Evolutionary conservation across 2,329 filamentous ascomycete genomes (phyloP).

Genomic region (Cordyceps cicadae): DNA sequence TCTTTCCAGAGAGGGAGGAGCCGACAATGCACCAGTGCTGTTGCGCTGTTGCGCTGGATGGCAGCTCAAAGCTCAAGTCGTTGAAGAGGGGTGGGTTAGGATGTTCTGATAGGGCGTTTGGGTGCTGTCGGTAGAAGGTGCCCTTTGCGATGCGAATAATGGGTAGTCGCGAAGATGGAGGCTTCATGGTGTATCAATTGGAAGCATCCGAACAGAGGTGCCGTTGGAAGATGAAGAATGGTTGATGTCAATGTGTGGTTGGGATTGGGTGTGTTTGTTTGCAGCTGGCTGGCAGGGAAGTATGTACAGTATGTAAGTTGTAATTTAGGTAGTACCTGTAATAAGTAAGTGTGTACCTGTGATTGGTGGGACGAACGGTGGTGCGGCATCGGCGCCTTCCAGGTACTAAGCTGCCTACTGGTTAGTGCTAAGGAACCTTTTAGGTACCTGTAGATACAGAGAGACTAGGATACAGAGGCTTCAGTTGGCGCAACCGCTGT

Average conservation of each 20-base stretch:
- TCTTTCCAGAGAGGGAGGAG: constrained; percentile 69
- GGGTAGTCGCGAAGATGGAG: constrained; percentile 36
- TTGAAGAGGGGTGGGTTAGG: constrained; percentile 67
- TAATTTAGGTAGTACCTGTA: no score
- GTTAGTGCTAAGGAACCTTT: no score
- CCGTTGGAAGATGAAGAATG: not conserved
- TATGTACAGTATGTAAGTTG: not conserved
- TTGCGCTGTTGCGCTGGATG: constrained; percentile 38
- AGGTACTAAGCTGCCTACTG: no score
- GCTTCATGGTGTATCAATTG: constrained; percentile 28
- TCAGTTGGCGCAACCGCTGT: not conserved
- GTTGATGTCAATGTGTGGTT: not conserved
- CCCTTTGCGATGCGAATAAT: constrained; percentile 67
- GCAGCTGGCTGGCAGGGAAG: not conserved
- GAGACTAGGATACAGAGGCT: not conserved
- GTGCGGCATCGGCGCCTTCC: no score
- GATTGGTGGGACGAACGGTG: no score
- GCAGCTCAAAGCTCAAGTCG: constrained; percentile 60
- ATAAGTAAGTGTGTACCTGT: no score
- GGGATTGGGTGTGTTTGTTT: not conserved
- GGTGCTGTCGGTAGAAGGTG: constrained; percentile 76
- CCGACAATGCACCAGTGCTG: constrained; percentile 81
- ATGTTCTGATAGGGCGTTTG: constrained; percentile 39
- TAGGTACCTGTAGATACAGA: not conserved
- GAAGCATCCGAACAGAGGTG: constrained; percentile 16